Percentiles rank a stretch among this genome's conserved stretches.
Evolutionary conservation across 2,329 filamentous ascomycete species (phyloP).

Genomic region (Penicillium sp.): DNA sequence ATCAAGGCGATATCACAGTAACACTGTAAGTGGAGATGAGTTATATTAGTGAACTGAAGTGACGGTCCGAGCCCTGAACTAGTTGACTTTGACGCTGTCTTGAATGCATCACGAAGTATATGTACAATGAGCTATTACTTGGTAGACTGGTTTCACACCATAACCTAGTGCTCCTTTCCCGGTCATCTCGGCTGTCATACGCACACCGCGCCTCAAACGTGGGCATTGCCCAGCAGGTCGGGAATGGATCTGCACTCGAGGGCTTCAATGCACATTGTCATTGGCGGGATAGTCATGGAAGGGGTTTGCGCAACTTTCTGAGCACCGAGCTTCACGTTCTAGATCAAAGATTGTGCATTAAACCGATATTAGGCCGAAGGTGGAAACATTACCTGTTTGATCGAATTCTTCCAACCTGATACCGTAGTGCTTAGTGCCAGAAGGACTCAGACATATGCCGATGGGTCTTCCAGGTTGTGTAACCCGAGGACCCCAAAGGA

Average conservation of each 20-base stretch:
- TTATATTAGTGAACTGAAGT: background rate
- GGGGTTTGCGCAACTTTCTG: background rate
- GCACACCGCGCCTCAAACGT: slow-evolving; percentile 5
- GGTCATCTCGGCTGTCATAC: background rate
- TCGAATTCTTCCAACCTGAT: background rate
- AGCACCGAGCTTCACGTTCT: background rate
- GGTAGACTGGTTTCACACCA: background rate
- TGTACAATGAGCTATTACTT: background rate
- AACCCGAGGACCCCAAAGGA: too few relatives aligned
- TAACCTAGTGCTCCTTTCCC: background rate
- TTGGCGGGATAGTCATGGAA: background rate
- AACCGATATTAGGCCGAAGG: background rate
- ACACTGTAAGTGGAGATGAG: background rate
- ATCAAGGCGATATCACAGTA: background rate
- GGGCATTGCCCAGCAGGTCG: background rate
- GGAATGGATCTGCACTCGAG: background rate
- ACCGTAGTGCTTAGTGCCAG: background rate
- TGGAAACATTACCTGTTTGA: background rate
- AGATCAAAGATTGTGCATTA: background rate
- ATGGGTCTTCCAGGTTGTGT: background rate
- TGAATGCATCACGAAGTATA: background rate
- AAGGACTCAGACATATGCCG: background rate
- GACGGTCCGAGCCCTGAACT: background rate
- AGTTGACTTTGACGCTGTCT: background rate
- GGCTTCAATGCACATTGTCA: background rate